Conservation (phyloP, 1,139 yeast species). For the Yamadazyma aaseri region DNA sequence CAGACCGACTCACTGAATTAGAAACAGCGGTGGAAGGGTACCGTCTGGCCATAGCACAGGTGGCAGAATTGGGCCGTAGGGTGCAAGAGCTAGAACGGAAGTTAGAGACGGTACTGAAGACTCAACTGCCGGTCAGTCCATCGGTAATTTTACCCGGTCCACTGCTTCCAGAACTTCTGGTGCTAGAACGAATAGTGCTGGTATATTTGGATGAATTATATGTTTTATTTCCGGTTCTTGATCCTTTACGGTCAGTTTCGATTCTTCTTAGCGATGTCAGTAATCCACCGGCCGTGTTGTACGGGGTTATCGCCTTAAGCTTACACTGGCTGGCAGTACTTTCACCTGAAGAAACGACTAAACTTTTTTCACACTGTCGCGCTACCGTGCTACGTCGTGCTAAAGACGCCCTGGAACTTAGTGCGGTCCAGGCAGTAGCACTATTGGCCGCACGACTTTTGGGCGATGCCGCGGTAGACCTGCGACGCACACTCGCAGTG, state of each 20-base stretch:
- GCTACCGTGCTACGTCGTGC: too few species aligned
- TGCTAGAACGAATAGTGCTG: not conserved
- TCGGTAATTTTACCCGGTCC: too few species aligned
- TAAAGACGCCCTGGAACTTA: too few species aligned
- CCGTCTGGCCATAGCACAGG: not conserved
- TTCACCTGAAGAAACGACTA: too few species aligned
- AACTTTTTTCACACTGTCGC: too few species aligned
- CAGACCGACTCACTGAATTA: conserved; percentile 4
- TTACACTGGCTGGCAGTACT: too few species aligned
- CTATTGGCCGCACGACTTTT: too few species aligned
- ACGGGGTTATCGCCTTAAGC: conserved; percentile 1
- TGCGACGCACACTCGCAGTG: too few species aligned
- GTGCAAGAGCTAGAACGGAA: conserved; percentile 3
- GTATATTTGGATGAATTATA: conserved; percentile 4
- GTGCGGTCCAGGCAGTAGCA: too few species aligned
- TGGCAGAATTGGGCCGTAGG: not conserved
- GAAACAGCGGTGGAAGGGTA: conserved; percentile 2
- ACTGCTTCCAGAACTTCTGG: not conserved
- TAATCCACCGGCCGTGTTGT: conserved; percentile 1
- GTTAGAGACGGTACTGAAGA: too few species aligned
- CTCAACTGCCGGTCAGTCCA: too few species aligned
- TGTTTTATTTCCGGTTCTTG: conserved; percentile 1
- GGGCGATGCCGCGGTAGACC: too few species aligned
- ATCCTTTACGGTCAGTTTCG: conserved; percentile 1
- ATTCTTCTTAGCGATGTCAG: not conserved